These are phyloP conservation scores for Medicago lupulina DNA, from an alignment of 306 rosid genomes.

Conservation along the genomic window DNA sequence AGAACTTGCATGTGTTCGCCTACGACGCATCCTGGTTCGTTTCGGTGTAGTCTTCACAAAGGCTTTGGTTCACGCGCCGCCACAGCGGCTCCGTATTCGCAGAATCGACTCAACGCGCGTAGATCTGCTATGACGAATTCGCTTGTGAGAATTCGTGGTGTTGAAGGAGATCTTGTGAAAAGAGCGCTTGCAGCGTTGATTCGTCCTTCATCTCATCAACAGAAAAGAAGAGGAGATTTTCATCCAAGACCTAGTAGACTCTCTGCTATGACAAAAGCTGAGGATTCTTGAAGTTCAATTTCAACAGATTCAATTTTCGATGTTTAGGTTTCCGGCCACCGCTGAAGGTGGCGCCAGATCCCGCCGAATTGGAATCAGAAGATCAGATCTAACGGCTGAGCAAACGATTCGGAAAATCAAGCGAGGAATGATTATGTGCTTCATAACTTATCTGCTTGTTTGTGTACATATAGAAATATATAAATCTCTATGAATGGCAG, in stretches of 20 bases:
- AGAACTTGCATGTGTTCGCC: constrained; percentile 95
- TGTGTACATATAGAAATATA: constrained; percentile 41
- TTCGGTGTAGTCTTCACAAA: constrained; percentile 90
- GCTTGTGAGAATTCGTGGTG: constrained; percentile 88
- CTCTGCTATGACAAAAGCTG: constrained; percentile 71
- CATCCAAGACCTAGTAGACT: constrained; percentile 84
- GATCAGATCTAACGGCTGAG: constrained; percentile 42
- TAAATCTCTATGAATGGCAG: constrained; percentile 44
- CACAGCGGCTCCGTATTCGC: constrained; percentile 58
- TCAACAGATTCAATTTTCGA: too few relatives aligned
- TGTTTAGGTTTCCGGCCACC: constrained; percentile 18
- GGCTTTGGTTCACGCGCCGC: constrained; percentile 44
- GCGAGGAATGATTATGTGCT: constrained; percentile 39
- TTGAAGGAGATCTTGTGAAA: constrained; percentile 86
- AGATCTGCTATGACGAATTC: constrained; percentile 99
- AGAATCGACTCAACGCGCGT: constrained; percentile 83
- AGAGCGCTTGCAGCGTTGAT: constrained; percentile 87
- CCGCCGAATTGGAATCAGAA: constrained; percentile 37
- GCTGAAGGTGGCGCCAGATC: constrained; percentile 3
- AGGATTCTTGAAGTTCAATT: constrained; percentile 29
- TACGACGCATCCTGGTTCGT: constrained; percentile 92
- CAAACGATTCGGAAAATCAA: constrained; percentile 32
- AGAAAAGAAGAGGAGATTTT: constrained; percentile 69
- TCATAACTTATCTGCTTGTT: constrained; percentile 1
- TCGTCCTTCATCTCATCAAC: constrained; percentile 94